phyloP scores from a whole-genome alignment of 2,329 filamentous ascomycete genomes.

The Penicillium palitans region DNA sequence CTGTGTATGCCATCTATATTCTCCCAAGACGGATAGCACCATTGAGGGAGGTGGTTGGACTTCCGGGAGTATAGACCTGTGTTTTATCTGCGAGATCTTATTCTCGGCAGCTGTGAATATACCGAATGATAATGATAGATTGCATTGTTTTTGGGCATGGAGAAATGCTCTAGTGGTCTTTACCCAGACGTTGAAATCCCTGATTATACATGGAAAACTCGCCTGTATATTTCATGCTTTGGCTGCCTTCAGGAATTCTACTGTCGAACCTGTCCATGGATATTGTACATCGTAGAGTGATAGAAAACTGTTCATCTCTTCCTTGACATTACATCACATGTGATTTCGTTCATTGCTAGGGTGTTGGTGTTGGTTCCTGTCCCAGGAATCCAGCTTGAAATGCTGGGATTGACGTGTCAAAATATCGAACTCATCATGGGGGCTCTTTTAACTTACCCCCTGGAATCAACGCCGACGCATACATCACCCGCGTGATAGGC shows the following conservation, averaged over 20 bases:
- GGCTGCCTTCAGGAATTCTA: not conserved
- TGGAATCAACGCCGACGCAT: conserved; percentile 56
- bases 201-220: not conserved
- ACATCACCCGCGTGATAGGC: conserved; percentile 60
- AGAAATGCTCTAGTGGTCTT: not conserved
- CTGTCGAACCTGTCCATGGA: not conserved
- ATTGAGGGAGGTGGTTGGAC: conserved; percentile 50
- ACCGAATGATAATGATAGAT: conserved; percentile 14
- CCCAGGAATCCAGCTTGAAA: conserved; percentile 41
- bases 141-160: conserved; percentile 1
- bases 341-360: not conserved
- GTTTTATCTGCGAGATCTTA: not conserved
- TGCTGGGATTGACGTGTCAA: conserved; percentile 25
- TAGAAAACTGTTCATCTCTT: no score
- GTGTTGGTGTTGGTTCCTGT: conserved; percentile 26
- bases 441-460: conserved; percentile 49
- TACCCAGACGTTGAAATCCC: not conserved
- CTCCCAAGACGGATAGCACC: conserved; percentile 48
- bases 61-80: conserved; percentile 38
- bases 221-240: not conserved
- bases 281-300: not conserved
- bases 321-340: not conserved
- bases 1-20: conserved; percentile 55
- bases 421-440: not conserved
- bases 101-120: conserved; percentile 12